These are phyloP conservation scores for Cercospora sojina DNA, from an alignment of 2,329 filamentous ascomycete species.

Conservation along the genomic window DNA sequence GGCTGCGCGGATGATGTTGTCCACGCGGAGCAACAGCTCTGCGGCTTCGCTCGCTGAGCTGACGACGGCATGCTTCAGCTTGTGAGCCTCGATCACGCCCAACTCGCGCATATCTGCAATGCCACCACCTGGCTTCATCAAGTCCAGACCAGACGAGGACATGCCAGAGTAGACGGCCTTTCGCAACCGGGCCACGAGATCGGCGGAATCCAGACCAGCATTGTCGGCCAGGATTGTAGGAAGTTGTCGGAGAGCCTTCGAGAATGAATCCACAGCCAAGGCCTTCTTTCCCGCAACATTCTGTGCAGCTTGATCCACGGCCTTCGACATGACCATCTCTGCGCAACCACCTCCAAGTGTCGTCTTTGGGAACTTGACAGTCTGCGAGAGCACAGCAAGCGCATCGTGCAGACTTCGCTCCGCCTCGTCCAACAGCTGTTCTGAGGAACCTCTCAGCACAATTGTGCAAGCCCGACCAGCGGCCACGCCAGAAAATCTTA, in stretches of 20 bases:
- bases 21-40: constrained; percentile 89
- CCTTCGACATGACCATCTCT: constrained; percentile 99
- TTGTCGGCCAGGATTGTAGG: constrained; percentile 98
- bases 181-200: constrained; percentile 84
- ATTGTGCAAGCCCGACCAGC: constrained; percentile 95
- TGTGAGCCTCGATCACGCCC: constrained; percentile 96
- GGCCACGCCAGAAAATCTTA: constrained; percentile 95
- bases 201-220: constrained; percentile 90
- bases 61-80: constrained; percentile 97
- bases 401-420: constrained; percentile 96
- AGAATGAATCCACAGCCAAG: constrained; percentile 86
- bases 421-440: constrained; percentile 94
- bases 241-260: constrained; percentile 82
- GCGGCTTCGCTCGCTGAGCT: constrained; percentile 94
- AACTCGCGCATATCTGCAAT: constrained; percentile 94
- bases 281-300: constrained; percentile 97
- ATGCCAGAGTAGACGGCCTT: constrained; percentile 94
- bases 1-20: constrained; percentile 95
- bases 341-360: constrained; percentile 94
- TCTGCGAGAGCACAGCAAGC: constrained; percentile 92
- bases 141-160: constrained; percentile 85
- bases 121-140: constrained; percentile 84
- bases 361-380: constrained; percentile 87
- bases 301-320: constrained; percentile 87
- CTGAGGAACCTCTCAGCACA: constrained; percentile 91